Evolutionary conservation across 1,284 basidiomycete species (phyloP), one percentile per base, ranked within the genome.

Genomic region (Malassezia vespertilionis): DNA sequence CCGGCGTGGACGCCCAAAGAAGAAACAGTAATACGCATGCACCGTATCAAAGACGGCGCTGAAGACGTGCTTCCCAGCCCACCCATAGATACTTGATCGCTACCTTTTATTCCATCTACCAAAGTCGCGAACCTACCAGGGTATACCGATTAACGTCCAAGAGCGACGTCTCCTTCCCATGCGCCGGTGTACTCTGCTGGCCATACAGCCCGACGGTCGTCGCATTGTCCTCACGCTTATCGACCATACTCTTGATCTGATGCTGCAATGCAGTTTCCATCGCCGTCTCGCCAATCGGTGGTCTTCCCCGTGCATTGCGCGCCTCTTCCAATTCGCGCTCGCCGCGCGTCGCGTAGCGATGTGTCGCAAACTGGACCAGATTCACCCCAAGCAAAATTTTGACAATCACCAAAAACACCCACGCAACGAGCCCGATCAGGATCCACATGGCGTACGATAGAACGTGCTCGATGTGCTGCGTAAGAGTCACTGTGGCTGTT

Each of bases 61-160:
- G n/a, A n/a, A n/a, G n/a, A n/a, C n/a, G n/a, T n/a, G n/a, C n/a
- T n/a, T n/a, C n/a, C n/a, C n/a, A n/a, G n/a, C n/a, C n/a, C n/a
- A n/a, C n/a, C n/a, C n/a, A n/a, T n/a, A n/a, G n/a, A n/a, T n/a
- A n/a, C n/a, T n/a, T n/a, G n/a, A n/a, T n/a, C n/a, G n/a, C n/a
- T n/a, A n/a, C n/a, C n/a, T n/a, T n/a, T n/a, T n/a, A n/a, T n/a
- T n/a, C n/a, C n/a, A n/a, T 3, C 35, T 52, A 66, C 64, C 63
- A 69, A 31, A 69, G 60, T 28, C 65, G 55, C 17, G 59, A 62
- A 8, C 62, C 58, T 10, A 62, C 57, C 52, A 69, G 62, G n/a
- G 60, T 53, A 35, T 67, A 69, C 12, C 66, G 58, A 35, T 58
- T 56, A 35, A 69, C 61, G 32, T 69, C 66, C 51, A 65, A 57